Conservation (phyloP, 78 protist species). For the Dictyostelium brefeldianum region DNA sequence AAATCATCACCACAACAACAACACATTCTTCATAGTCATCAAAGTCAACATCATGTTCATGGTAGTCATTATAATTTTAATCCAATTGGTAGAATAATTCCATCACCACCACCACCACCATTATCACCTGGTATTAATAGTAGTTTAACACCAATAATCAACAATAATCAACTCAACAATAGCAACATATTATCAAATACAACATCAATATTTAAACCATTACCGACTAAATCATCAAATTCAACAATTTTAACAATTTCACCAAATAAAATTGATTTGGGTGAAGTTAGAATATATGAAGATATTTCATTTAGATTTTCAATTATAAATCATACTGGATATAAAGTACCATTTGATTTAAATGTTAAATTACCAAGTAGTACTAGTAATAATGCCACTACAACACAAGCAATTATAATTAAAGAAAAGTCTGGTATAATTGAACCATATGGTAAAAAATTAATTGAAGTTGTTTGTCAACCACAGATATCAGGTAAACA, state of each 20-base stretch:
- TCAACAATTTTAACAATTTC: slow-evolving; percentile 16
- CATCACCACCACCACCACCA: slow-evolving; percentile 35
- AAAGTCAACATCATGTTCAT: background rate
- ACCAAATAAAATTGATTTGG: slow-evolving; percentile 62
- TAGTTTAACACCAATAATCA: background rate
- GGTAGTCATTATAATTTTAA: background rate
- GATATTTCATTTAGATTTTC: slow-evolving; percentile 60
- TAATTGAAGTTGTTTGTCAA: slow-evolving; percentile 61
- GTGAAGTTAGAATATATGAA: slow-evolving; percentile 74
- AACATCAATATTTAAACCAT: slow-evolving; percentile 22
- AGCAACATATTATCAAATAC: background rate
- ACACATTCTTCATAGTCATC: background rate
- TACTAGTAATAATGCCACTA: too few species aligned
- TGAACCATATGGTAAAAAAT: slow-evolving; percentile 60
- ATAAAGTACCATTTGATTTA: slow-evolving; percentile 31
- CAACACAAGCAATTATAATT: background rate
- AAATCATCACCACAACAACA: slow-evolving; percentile 1
- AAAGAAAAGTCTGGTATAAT: slow-evolving; percentile 55
- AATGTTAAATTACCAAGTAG: background rate
- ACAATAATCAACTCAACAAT: background rate
- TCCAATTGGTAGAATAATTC: background rate
- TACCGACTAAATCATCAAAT: background rate
- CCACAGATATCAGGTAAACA: slow-evolving; percentile 75
- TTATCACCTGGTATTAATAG: background rate
- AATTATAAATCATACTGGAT: slow-evolving; percentile 51